Conservation (phyloP, 176 grass and related monocot genomes). For the Pontederia crassipes region DNA sequence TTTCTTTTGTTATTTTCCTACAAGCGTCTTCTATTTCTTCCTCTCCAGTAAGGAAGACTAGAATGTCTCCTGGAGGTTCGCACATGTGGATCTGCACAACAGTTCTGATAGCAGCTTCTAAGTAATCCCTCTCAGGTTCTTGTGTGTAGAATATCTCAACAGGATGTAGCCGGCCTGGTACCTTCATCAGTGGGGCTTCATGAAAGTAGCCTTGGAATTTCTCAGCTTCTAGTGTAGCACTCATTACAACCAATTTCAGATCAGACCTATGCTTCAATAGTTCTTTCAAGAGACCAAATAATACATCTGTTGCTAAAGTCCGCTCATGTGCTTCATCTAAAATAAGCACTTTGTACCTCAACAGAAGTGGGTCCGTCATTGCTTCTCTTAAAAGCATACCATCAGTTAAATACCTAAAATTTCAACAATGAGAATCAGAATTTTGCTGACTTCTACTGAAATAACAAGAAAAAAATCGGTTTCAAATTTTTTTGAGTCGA, state of each 20-base stretch:
- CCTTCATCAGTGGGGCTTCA: slow-evolving; percentile 78
- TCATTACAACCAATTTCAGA: slow-evolving; percentile 94
- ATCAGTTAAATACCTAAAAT: slow-evolving; percentile 99
- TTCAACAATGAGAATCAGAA: slow-evolving; percentile 61
- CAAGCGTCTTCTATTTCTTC: slow-evolving; percentile 99
- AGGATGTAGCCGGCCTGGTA: slow-evolving; percentile 77
- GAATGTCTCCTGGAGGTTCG: slow-evolving; percentile 76
- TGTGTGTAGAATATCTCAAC: slow-evolving; percentile 99
- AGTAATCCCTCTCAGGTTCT: slow-evolving; percentile 91
- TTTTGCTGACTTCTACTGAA: slow-evolving; percentile 16
- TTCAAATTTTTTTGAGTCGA: too few relatives aligned
- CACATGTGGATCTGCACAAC: slow-evolving; percentile 93
- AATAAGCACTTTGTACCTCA: slow-evolving; percentile 92
- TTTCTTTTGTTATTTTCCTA: slow-evolving; percentile 83
- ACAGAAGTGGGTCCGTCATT: slow-evolving; percentile 95
- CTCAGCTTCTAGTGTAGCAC: slow-evolving; percentile 91
- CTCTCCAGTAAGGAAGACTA: slow-evolving; percentile 96
- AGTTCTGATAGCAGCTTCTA: slow-evolving; percentile 83
- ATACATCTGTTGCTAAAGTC: slow-evolving; percentile 81
- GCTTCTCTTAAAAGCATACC: slow-evolving; percentile 99
- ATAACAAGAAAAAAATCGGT: background rate
- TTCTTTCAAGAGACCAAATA: slow-evolving; percentile 95
- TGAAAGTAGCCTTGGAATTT: slow-evolving; percentile 82
- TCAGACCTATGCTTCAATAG: slow-evolving; percentile 77
- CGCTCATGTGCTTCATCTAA: slow-evolving; percentile 96